These are phyloP conservation scores for Fusarium transvaalense DNA, from an alignment of 2,329 filamentous ascomycete species.

Conservation along the genomic window DNA sequence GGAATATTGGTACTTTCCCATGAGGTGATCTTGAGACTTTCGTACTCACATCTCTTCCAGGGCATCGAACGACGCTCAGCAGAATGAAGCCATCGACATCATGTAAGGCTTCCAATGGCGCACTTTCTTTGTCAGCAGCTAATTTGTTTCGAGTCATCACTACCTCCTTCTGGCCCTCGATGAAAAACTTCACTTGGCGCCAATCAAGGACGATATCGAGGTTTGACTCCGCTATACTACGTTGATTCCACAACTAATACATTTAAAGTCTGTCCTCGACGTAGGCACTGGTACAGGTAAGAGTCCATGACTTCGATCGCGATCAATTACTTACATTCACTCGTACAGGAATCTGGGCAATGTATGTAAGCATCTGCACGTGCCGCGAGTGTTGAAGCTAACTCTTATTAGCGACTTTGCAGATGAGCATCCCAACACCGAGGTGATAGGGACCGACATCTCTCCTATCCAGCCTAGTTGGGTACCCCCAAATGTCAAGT, in stretches of 20 bases:
- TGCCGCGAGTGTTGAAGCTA: rapidly evolving
- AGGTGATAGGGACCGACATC: constrained; percentile 28
- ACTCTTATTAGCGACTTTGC: constrained; percentile 22
- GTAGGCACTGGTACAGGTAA: constrained; percentile 39
- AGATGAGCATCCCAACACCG: constrained; percentile 18
- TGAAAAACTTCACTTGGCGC: constrained; percentile 23
- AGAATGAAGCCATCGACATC: constrained; percentile 39
- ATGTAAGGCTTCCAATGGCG: not conserved
- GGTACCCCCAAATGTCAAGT: constrained; percentile 21
- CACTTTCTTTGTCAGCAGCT: rapidly evolving
- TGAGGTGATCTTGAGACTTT: rapidly evolving
- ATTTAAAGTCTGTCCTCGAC: constrained; percentile 17
- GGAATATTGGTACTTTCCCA: constrained; percentile 11
- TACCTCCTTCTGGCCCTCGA: constrained; percentile 20
- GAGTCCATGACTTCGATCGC: rapidly evolving
- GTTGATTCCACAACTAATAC: not conserved
- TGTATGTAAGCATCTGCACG: not conserved
- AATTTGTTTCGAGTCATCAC: constrained; percentile 16
- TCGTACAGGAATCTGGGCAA: constrained; percentile 20
- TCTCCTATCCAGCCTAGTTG: constrained; percentile 27
- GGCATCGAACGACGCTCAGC: constrained; percentile 37
- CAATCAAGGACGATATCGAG: constrained; percentile 16
- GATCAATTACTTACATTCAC: not conserved
- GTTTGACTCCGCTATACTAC: not conserved
- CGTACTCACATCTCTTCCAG: not conserved